These are phyloP conservation scores for Heterobasidion parviporum DNA, from an alignment of 1,284 basidiomycete species.

Conservation along the genomic window DNA sequence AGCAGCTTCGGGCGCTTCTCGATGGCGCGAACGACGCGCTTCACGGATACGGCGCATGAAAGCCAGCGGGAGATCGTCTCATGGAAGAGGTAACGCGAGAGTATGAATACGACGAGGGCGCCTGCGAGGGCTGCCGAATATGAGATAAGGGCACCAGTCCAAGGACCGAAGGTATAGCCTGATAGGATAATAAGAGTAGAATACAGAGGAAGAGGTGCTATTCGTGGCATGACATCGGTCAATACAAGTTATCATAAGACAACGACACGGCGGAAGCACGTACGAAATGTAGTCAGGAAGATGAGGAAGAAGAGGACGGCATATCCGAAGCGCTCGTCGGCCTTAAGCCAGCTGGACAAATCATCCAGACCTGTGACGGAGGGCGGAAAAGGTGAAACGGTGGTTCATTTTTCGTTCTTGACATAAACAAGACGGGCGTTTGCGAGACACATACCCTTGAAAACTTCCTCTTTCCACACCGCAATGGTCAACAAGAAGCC, in stretches of 20 bases:
- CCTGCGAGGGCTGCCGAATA: slow-evolving; percentile 79
- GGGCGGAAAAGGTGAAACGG: not conserved
- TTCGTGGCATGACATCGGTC: slow-evolving; percentile 4
- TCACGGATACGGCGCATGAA: slow-evolving; percentile 52
- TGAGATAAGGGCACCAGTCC: slow-evolving; percentile 74
- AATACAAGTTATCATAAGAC: slow-evolving; percentile 11
- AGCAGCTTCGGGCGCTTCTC: slow-evolving; percentile 79
- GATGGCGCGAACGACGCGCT: slow-evolving; percentile 77
- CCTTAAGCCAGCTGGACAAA: slow-evolving; percentile 63
- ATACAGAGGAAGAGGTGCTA: slow-evolving; percentile 79
- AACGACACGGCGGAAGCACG: slow-evolving; percentile 26
- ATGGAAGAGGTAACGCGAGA: slow-evolving; percentile 68
- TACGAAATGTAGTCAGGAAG: slow-evolving; percentile 77
- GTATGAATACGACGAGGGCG: slow-evolving; percentile 69
- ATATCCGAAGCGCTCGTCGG: slow-evolving; percentile 59
- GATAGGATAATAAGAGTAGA: slow-evolving; percentile 83
- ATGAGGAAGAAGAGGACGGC: slow-evolving; percentile 69
- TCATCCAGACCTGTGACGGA: slow-evolving; percentile 52
- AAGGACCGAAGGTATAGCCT: slow-evolving; percentile 80
- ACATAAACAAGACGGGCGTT: not conserved
- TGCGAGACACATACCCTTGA: slow-evolving; percentile 43
- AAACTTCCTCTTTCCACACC: slow-evolving; percentile 67
- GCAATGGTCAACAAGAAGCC: slow-evolving; percentile 64
- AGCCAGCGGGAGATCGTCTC: slow-evolving; percentile 67
- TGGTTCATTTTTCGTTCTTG: not conserved